phyloP scores from a whole-genome alignment of 2,329 filamentous ascomycete species.

The Zasmidium angulare region DNA sequence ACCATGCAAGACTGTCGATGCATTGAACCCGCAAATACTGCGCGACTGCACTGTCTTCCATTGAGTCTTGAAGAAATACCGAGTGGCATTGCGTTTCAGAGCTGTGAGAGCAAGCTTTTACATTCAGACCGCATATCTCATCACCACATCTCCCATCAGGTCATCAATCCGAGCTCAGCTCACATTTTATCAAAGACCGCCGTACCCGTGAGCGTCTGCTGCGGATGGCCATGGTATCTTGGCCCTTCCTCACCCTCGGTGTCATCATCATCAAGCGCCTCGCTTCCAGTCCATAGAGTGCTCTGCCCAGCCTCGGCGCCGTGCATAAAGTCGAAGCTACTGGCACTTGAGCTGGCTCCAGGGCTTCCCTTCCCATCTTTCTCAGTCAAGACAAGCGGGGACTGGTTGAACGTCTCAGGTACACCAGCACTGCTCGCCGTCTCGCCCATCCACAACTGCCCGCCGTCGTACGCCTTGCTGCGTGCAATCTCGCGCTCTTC shows the following conservation, averaged over 20 bases:
- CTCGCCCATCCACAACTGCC: conserved; percentile 40
- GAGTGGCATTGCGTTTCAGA: too few relatives aligned
- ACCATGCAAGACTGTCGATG: not conserved
- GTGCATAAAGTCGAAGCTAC: conserved; percentile 48
- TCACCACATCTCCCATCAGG: conserved; percentile 3
- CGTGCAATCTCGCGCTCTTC: conserved; percentile 44
- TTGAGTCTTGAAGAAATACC: too few relatives aligned
- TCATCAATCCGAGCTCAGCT: conserved; percentile 5
- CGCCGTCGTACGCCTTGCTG: conserved; percentile 42
- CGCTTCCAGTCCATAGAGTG: conserved; percentile 22
- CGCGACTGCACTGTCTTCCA: too few relatives aligned
- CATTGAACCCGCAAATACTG: not conserved
- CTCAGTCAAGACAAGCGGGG: conserved; percentile 23
- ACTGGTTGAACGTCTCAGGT: conserved; percentile 31
- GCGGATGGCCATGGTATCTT: conserved; percentile 28
- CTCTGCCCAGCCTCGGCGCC: conserved; percentile 44
- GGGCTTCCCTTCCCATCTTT: conserved; percentile 19
- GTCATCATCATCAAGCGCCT: conserved; percentile 26
- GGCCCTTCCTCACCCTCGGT: conserved; percentile 23
- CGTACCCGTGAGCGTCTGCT: conserved; percentile 30
- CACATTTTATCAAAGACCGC: conserved; percentile 42
- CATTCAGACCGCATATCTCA: not conserved
- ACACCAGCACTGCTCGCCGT: conserved; percentile 6
- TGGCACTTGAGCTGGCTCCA: conserved; percentile 32
- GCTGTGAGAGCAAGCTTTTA: not conserved